Base-by-base conservation (phyloP, 169 alveolate genomes). In the Cryptosporidium tyzzeri region DNA sequence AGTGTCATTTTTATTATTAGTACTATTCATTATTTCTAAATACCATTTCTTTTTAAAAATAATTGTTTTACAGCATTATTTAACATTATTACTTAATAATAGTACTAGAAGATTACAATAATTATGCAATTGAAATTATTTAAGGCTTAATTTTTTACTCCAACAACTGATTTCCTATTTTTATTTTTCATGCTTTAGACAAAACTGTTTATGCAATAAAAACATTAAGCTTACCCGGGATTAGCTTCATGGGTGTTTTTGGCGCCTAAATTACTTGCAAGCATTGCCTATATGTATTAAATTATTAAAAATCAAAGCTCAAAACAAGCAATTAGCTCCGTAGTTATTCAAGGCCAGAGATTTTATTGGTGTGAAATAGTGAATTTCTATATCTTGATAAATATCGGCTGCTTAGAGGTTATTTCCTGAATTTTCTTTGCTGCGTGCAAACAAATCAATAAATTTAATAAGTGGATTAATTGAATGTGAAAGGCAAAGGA, bases 181-280 rank as follows among this genome's bases (percentile, higher is more conserved):
- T 55, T 8, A 55, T 55, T 23, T 23, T 26, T 26, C 23, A 55
- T 37, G 48, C 18, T 73, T 73, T 73, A 73, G 86, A 73, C 86
- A 73, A 55, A 73, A 73, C 86, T 73, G 86, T 58, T 73, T 51
- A 31, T 53, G 68, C 71, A 53, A 55, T 44, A 55, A 73, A 33
- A 73, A 70, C 39, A 10, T 45, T 69, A 31, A 33, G 65, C 65
- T 48, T 48, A 65, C 53, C 74, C 80, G 58, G 89, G 89, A 35
- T 41, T 61, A 18, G 73, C 69, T 41, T 59, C 61, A 48, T 80
- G 89, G 89, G 89, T 80, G 89, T 45, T 65, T 4, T 61, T 80
- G 89, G 80, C 89, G 89, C 89, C 68, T 80, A 80, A 37, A 62
- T 80, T 80, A 80, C 89, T 80, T 80, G 89, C 89, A 80, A 73